A percentile compares a stretch with the other conserved stretches of the same genome.
phyloP scores from a whole-genome alignment of 2,329 filamentous ascomycete genomes.

The Paramyrothecium sp. region DNA sequence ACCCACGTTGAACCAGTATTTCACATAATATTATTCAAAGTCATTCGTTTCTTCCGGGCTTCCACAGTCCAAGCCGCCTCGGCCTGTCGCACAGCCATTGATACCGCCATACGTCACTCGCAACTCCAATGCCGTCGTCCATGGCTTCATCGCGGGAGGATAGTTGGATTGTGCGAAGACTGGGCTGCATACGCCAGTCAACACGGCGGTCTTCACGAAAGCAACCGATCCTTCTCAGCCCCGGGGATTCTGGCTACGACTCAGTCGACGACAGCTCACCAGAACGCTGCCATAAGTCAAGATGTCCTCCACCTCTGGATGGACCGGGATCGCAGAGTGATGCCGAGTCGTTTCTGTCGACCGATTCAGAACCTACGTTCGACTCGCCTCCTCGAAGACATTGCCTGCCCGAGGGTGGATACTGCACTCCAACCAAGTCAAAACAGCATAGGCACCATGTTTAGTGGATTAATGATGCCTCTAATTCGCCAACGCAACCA shows the following conservation, averaged over 20 bases:
- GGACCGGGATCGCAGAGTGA: slow-evolving; percentile 12
- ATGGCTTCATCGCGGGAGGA: slow-evolving; percentile 2
- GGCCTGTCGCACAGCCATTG: background rate
- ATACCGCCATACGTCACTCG: background rate
- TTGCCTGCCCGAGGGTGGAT: background rate
- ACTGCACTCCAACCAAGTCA: background rate
- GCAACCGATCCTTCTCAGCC: slow-evolving; percentile 11
- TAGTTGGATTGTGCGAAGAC: background rate
- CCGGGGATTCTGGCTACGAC: slow-evolving; percentile 26
- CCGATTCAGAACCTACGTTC: background rate
- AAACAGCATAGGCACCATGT: too few species aligned
- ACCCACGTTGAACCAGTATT: background rate
- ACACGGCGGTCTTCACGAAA: slow-evolving; percentile 4
- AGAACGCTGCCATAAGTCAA: slow-evolving; percentile 4
- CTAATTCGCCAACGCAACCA: background rate
- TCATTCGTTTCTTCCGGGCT: background rate
- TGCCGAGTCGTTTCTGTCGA: background rate
- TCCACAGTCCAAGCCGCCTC: background rate
- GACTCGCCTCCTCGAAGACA: background rate
- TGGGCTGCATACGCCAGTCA: background rate
- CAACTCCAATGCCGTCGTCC: background rate
- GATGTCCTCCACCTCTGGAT: slow-evolving; percentile 12
- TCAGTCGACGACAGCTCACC: slow-evolving; percentile 19
- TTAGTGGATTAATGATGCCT: too few species aligned
- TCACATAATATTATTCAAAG: background rate